A percentile compares a stretch with the other conserved stretches of the same genome.
phyloP scores from a whole-genome alignment of 345 rosid species.

The Eucalyptus brandiana region DNA sequence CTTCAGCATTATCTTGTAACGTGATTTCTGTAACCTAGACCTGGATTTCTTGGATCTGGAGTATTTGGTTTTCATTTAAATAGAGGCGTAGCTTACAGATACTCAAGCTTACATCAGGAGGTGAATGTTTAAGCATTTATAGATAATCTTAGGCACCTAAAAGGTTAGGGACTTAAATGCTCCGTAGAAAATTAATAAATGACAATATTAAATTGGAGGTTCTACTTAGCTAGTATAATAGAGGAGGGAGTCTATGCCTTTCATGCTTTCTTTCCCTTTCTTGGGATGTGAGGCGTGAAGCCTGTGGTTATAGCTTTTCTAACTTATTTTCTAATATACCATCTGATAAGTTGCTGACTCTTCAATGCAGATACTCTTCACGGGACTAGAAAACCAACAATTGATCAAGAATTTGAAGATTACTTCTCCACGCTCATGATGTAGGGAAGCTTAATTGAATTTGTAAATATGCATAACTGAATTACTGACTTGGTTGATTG shows the following conservation, averaged over 20 bases:
- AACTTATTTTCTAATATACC: not conserved
- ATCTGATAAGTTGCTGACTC: not conserved
- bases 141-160: not conserved
- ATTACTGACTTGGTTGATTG: not conserved
- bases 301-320: not conserved
- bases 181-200: not conserved
- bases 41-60: not conserved
- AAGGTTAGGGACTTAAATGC: not conserved
- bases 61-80: not conserved
- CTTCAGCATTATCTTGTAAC: not conserved
- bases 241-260: not conserved
- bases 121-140: not conserved
- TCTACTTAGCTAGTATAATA: not conserved
- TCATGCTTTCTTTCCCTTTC: not conserved
- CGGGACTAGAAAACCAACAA: slow-evolving; percentile 10
- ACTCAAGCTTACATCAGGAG: not conserved
- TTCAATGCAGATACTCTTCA: slow-evolving; percentile 1
- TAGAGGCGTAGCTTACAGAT: not conserved
- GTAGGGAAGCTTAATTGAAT: not conserved
- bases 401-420: slow-evolving; percentile 38
- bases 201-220: not conserved
- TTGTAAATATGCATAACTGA: not conserved
- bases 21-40: not conserved
- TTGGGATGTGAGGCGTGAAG: not conserved
- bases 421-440: slow-evolving; percentile 34